phyloP scores from a whole-genome alignment of 108 stramenopile species.

The Bacterosira constricta region DNA sequence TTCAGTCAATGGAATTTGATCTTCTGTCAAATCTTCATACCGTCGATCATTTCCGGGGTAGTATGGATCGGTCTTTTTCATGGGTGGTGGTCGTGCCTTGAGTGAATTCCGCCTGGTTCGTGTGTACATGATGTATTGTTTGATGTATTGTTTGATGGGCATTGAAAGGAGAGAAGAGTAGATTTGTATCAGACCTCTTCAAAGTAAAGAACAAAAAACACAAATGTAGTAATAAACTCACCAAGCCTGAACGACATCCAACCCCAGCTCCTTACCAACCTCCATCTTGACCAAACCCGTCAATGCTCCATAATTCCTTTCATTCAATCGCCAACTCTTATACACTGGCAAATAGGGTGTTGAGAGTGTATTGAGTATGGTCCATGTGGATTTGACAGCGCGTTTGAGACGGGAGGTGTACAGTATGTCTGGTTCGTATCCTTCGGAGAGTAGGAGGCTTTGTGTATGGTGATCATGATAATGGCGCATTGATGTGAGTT shows the following conservation, averaged over 20 bases:
- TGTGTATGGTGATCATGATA: too few species aligned
- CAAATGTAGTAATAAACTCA: constrained; percentile 35
- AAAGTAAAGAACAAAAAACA: too few species aligned
- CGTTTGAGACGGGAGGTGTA: constrained; percentile 80
- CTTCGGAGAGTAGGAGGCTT: constrained; percentile 56
- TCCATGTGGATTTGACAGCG: constrained; percentile 72
- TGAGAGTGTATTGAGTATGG: constrained; percentile 55
- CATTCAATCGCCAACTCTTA: constrained; percentile 82
- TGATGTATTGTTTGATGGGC: too few species aligned
- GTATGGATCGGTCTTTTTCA: constrained; percentile 45
- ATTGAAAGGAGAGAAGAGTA: too few species aligned
- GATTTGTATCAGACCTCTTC: too few species aligned
- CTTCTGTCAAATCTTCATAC: constrained; percentile 53
- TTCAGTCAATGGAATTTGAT: constrained; percentile 59
- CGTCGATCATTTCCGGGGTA: constrained; percentile 58
- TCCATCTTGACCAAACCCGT: constrained; percentile 73
- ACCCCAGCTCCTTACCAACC: constrained; percentile 61
- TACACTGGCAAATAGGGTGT: constrained; percentile 65
- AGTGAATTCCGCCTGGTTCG: constrained; percentile 42
- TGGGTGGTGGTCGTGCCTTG: constrained; percentile 60
- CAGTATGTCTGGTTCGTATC: constrained; percentile 71
- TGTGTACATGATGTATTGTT: too few species aligned
- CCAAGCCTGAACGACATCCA: constrained; percentile 72
- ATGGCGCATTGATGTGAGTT: too few species aligned
- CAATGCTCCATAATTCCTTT: constrained; percentile 81